Evolutionary conservation across 129 eudicot species (phyloP), one percentile per base, ranked within the genome.

Genomic region (Pulicaria dysenterica): DNA sequence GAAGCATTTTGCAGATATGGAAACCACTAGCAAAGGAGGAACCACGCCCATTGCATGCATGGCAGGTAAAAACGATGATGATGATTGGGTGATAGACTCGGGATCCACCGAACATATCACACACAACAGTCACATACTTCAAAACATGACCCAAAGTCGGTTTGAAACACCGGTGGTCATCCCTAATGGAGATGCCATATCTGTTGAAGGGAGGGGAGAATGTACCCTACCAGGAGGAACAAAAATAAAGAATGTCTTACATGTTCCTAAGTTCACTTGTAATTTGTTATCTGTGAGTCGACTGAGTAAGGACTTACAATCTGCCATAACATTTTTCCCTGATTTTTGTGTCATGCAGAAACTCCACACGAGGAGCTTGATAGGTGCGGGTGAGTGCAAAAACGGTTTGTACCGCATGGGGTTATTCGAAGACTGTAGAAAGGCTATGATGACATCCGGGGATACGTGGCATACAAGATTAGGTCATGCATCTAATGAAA

Each of bases 381-480:
- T 24, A 0, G 31, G 31, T 24, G 31, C 31, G 31, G 31, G 31
- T 24, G 31, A 24, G 31, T 24, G 31, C 31, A 40, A 5, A 16
- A 24, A 5, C 4, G 70, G 55, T 16, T 37, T 44, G 5, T 64
- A 64, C 70, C 51, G 51, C 3, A 40, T 64, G 70, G 70, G 51
- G 70, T 5, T 64, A 8, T 19, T 44, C 7, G 38, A n/a, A 17
- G 42, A 5, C 7, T 39, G 5, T 6, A 24, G 7, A 13, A 38
- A 6, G 51, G 53, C 51, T 11, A 7, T 41, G 10, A 41, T 24
- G 37, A 24, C 37, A 12, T 3, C 34, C 8, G 10, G 10, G 6
- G 53, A 64, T 16, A 11, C 7, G 0, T 64, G 70, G 70, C 41
- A 64, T 17, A 39, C 43, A 19, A 64, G 54, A 9, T 17, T 64